phyloP scores from a whole-genome alignment of 2,329 filamentous ascomycete genomes.

The Aspergillus pseudoglaucus region DNA sequence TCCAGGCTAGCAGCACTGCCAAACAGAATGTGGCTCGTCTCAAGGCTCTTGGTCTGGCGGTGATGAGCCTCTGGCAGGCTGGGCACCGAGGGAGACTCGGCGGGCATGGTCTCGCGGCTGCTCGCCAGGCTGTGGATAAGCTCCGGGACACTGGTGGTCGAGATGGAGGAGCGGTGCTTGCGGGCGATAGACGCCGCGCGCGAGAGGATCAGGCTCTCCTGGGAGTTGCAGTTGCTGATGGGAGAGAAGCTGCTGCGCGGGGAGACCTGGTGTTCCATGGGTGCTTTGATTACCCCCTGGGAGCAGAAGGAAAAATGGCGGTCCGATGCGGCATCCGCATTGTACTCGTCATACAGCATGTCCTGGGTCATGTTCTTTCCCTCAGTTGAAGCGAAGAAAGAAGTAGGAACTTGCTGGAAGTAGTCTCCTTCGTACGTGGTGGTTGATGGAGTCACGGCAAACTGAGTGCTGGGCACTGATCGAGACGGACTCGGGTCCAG shows the following conservation, averaged over 20 bases:
- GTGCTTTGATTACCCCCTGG: constrained; percentile 32
- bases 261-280: constrained; percentile 33
- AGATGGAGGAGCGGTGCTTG: constrained; percentile 43
- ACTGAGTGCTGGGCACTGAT: constrained; percentile 21
- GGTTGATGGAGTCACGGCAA: constrained; percentile 26
- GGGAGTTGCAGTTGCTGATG: constrained; percentile 52
- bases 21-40: constrained; percentile 20
- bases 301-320: constrained; percentile 42
- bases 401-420: constrained; percentile 26
- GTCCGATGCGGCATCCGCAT: constrained; percentile 41
- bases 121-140: constrained; percentile 35
- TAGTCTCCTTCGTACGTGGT: constrained; percentile 24
- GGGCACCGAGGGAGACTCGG: constrained; percentile 19
- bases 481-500: constrained; percentile 27
- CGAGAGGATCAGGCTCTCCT: constrained; percentile 51
- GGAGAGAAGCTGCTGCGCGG: constrained; percentile 45
- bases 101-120: constrained; percentile 29
- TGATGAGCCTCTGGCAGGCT: constrained; percentile 22
- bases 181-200: constrained; percentile 42
- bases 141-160: constrained; percentile 41
- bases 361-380: constrained; percentile 29
- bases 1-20: constrained; percentile 22
- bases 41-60: constrained; percentile 32
- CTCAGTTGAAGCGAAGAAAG: constrained; percentile 23
- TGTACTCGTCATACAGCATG: constrained; percentile 35